phyloP scores from a whole-genome alignment of 23 red algal species.

The Gracilaria caudata region DNA sequence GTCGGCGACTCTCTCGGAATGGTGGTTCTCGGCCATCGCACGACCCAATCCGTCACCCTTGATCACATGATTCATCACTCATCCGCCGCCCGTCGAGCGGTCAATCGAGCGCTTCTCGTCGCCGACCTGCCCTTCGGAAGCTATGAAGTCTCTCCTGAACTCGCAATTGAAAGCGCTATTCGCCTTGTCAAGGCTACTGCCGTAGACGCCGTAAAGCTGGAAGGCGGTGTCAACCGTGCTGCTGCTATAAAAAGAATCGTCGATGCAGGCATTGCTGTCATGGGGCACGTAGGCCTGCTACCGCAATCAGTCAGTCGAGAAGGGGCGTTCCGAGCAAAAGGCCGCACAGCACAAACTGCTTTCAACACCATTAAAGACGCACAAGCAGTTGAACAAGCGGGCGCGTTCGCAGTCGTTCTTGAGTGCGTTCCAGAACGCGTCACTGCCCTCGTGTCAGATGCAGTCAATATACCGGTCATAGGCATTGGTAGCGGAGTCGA shows the following conservation, averaged over 20 bases:
- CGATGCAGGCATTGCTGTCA: conserved; percentile 92
- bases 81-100: conserved; percentile 72
- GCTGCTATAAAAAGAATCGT: conserved; percentile 68
- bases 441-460: conserved; percentile 61
- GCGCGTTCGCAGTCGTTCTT: conserved; percentile 93
- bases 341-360: conserved; percentile 71
- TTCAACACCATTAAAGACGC: conserved; percentile 70
- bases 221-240: conserved; percentile 74
- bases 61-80: conserved; percentile 96
- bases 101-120: conserved; percentile 67
- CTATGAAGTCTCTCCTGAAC: conserved; percentile 69
- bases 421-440: conserved; percentile 91
- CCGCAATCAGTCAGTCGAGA: conserved; percentile 80
- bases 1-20: conserved; percentile 97
- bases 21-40: conserved; percentile 89
- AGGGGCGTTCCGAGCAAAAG: conserved; percentile 86
- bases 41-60: conserved; percentile 90
- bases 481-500: conserved; percentile 91
- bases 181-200: conserved; percentile 75
- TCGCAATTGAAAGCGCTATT: conserved; percentile 67
- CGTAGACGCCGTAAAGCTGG: conserved; percentile 91
- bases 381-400: conserved; percentile 84
- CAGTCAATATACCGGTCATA: conserved; percentile 87
- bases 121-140: conserved; percentile 95
- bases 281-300: conserved; percentile 92